phyloP scores from a whole-genome alignment of 2,329 filamentous ascomycete genomes.

The Penicillium thymicola region DNA sequence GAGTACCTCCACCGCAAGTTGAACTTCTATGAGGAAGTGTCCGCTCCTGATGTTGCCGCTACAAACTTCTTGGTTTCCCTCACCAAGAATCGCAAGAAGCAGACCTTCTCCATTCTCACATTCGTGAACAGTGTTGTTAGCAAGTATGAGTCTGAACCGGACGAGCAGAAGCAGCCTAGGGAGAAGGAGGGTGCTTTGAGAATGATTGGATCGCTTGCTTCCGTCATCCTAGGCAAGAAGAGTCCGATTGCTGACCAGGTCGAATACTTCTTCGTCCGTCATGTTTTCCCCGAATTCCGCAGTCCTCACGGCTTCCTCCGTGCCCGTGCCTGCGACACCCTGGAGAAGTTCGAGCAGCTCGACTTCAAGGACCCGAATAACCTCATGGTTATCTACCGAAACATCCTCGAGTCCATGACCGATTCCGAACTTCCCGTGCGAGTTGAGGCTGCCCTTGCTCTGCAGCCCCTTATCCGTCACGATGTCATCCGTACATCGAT shows the following conservation, averaged over 20 bases:
- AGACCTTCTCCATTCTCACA: constrained; percentile 89
- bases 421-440: constrained; percentile 90
- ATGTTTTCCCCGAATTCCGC: constrained; percentile 97
- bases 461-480: constrained; percentile 93
- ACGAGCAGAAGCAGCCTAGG: constrained; percentile 86
- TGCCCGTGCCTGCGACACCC: constrained; percentile 90
- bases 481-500: constrained; percentile 91
- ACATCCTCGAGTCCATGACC: constrained; percentile 95
- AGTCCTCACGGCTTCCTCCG: constrained; percentile 89
- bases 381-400: constrained; percentile 90
- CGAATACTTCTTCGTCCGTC: constrained; percentile 96
- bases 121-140: constrained; percentile 96
- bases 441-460: constrained; percentile 86
- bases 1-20: constrained; percentile 97
- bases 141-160: constrained; percentile 79
- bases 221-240: constrained; percentile 95
- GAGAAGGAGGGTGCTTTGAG: constrained; percentile 94
- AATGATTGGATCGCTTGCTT: constrained; percentile 94
- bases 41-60: constrained; percentile 88
- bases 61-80: constrained; percentile 95
- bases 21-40: constrained; percentile 97
- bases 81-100: constrained; percentile 90
- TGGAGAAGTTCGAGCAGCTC: constrained; percentile 96
- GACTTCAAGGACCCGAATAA: constrained; percentile 97
- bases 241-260: constrained; percentile 96